A percentile compares a stretch with the other conserved stretches of the same genome.
Evolutionary conservation across 306 rosid species (phyloP).

Genomic region (Corylus heterophylla): DNA sequence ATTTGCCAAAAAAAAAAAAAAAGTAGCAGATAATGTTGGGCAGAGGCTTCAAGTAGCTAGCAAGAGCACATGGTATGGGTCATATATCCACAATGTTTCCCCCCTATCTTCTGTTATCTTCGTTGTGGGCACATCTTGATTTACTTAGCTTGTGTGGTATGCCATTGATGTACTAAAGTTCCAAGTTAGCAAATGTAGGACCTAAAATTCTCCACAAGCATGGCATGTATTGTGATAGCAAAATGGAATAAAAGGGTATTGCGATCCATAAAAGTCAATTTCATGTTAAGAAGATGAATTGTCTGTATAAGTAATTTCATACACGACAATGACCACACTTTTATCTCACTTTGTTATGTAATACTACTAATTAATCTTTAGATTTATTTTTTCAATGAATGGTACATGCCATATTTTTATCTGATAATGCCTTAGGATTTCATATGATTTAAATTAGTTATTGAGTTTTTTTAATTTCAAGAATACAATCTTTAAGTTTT

Average conservation of each 20-base stretch:
- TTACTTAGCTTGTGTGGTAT: constrained; percentile 4
- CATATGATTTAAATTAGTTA: too few species aligned
- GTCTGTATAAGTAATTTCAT: too few species aligned
- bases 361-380: too few species aligned
- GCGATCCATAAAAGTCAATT: too few species aligned
- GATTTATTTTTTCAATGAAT: too few species aligned
- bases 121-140: constrained; percentile 26
- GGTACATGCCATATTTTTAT: too few species aligned
- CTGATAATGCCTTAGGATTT: too few species aligned
- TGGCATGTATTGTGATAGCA: background rate
- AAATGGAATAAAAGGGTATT: background rate
- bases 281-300: too few species aligned
- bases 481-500: too few species aligned
- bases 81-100: constrained; percentile 33
- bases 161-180: constrained; percentile 7
- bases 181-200: background rate
- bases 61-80: constrained; percentile 50
- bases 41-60: constrained; percentile 26
- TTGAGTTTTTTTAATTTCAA: too few species aligned
- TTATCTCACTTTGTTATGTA: too few species aligned
- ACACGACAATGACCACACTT: too few species aligned
- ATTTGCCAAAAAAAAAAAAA: background rate
- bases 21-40: constrained; percentile 33
- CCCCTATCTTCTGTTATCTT: constrained; percentile 11
- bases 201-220: background rate